Conservation (phyloP, 148 eudicot genomes). For the Camellia sinensis region DNA sequence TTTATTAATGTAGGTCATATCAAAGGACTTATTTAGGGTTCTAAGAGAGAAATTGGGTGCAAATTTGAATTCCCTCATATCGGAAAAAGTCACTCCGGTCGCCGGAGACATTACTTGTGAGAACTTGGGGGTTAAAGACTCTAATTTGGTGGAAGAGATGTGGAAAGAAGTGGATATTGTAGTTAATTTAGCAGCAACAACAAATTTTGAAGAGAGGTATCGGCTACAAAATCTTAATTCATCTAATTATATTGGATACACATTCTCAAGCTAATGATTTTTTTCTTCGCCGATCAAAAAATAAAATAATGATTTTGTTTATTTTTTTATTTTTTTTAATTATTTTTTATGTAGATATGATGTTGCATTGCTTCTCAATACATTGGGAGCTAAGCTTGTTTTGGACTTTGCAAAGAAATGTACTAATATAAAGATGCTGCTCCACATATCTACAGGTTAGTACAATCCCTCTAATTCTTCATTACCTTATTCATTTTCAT, state of each 20-base stretch:
- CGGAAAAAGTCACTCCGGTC: constrained; percentile 48
- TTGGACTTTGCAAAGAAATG: constrained; percentile 61
- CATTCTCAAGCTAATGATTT: no score
- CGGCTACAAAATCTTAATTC: constrained; percentile 4
- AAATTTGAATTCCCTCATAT: constrained; percentile 34
- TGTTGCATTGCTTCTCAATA: constrained; percentile 48
- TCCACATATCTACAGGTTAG: constrained; percentile 68
- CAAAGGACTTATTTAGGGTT: constrained; percentile 55
- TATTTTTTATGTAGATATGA: constrained; percentile 43
- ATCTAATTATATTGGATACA: neutral
- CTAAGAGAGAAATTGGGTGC: constrained; percentile 48
- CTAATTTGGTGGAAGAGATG: constrained; percentile 34
- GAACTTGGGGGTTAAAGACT: constrained; percentile 48
- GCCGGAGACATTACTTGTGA: constrained; percentile 51
- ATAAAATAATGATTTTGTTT: constrained; percentile 17
- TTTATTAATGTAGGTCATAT: constrained; percentile 38
- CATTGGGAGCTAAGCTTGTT: constrained; percentile 54
- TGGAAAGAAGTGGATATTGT: constrained; percentile 43
- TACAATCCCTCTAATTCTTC: neutral
- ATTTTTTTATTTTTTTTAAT: neutral
- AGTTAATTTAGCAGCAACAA: constrained; percentile 62
- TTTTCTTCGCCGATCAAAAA: neutral
- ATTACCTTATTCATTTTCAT: no score
- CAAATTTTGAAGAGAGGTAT: constrained; percentile 46
- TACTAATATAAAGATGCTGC: constrained; percentile 35